Evolutionary conservation across 2,329 filamentous ascomycete species (phyloP).

Genomic region (Trichoderma polysporum): DNA sequence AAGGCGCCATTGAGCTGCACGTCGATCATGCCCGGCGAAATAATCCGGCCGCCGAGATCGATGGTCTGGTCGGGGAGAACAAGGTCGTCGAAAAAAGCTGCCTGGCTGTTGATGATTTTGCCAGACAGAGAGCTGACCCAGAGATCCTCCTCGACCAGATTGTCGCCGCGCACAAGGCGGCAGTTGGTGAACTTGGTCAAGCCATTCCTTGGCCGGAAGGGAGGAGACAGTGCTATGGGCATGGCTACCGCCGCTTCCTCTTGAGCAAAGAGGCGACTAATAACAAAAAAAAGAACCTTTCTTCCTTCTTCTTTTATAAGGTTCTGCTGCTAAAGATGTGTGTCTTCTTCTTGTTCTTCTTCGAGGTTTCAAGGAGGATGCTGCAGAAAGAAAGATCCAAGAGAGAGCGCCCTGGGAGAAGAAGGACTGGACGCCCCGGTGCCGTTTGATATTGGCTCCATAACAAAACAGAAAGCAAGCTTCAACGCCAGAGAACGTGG

Average conservation of each 20-base stretch:
- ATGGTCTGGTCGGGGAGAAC: constrained; percentile 70
- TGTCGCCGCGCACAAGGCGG: constrained; percentile 66
- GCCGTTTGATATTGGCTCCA: constrained; percentile 15
- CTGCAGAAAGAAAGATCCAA: background rate
- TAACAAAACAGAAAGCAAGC: constrained; percentile 16
- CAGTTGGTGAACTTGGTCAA: constrained; percentile 92
- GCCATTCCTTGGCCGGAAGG: constrained; percentile 43
- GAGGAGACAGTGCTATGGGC: constrained; percentile 47
- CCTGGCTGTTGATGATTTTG: constrained; percentile 73
- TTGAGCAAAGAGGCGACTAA: background rate
- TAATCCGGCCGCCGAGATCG: constrained; percentile 77
- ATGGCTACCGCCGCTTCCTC: constrained; percentile 35
- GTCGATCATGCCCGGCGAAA: constrained; percentile 85
- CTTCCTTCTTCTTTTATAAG: background rate
- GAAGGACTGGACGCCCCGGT: constrained; percentile 16
- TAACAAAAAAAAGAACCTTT: background rate
- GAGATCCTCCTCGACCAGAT: constrained; percentile 74
- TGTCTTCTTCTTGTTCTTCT: no score
- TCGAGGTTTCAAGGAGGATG: constrained; percentile 8
- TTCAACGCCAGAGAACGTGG: constrained; percentile 14
- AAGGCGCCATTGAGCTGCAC: constrained; percentile 90
- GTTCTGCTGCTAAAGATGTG: background rate
- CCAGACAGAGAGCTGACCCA: constrained; percentile 83
- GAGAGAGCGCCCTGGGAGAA: constrained; percentile 1
- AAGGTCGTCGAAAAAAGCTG: constrained; percentile 66